A percentile compares a stretch with the other conserved stretches of the same genome.
These are phyloP conservation scores for Plasmodium coatneyi DNA, from an alignment of 169 alveolate species.

Conservation along the genomic window DNA sequence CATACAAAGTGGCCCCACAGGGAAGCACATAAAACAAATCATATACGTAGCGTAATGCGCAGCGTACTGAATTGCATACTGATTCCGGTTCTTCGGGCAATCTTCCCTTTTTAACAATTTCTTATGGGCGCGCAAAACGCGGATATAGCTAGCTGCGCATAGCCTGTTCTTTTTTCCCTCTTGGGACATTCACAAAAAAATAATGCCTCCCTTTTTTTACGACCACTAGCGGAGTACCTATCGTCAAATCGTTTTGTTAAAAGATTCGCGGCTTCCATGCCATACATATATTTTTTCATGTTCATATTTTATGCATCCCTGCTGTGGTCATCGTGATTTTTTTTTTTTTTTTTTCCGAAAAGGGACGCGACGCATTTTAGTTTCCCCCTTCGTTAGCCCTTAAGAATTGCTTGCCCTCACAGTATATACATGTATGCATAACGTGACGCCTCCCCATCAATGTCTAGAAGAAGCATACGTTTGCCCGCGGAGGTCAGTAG, in stretches of 20 bases:
- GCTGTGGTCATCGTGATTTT: not conserved
- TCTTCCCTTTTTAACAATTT: not conserved
- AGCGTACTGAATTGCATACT: not conserved
- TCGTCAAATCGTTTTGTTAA: not conserved
- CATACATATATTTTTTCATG: not conserved
- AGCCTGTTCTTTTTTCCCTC: not conserved
- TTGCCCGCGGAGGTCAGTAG: slow-evolving; percentile 79
- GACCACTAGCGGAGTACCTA: not conserved
- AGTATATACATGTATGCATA: not conserved
- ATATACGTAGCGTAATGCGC: not conserved
- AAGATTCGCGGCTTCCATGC: not conserved
- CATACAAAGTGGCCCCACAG: not conserved
- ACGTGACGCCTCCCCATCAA: slow-evolving; percentile 10
- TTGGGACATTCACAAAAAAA: not conserved
- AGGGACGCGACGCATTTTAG: not conserved
- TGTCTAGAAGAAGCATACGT: slow-evolving; percentile 75
- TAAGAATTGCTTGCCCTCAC: not conserved
- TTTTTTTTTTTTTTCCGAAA: slow-evolving; percentile 2
- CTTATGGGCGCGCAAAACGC: not conserved
- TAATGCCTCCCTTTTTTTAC: not conserved
- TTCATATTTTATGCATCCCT: not conserved
- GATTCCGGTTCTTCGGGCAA: not conserved
- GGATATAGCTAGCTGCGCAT: not conserved
- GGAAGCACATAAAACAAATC: not conserved
- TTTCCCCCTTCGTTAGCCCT: too few relatives aligned